These are phyloP conservation scores for Zoysia pacifica DNA, from an alignment of 176 grass and related monocot species.

Conservation along the genomic window DNA sequence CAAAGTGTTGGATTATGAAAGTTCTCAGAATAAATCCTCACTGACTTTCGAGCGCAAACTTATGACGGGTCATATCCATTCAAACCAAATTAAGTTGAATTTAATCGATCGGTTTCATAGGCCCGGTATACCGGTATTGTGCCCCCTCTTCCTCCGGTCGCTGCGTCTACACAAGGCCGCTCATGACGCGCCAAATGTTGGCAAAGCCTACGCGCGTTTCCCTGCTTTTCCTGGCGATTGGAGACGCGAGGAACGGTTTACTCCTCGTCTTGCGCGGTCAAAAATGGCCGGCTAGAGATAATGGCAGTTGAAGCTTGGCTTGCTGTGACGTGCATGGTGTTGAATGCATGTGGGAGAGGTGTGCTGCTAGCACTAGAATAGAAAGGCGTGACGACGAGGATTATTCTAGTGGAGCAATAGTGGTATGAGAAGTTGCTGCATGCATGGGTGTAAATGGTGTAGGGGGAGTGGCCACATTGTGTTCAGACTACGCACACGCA, in stretches of 20 bases:
- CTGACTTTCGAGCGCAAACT: background rate
- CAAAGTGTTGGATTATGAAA: too few relatives aligned
- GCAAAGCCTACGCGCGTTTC: background rate
- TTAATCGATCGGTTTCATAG: background rate
- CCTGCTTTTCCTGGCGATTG: background rate
- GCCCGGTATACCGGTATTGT: background rate
- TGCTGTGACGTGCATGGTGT: constrained; percentile 26
- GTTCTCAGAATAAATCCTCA: background rate
- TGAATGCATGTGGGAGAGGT: constrained; percentile 1
- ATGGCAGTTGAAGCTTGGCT: constrained; percentile 3
- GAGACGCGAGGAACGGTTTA: background rate
- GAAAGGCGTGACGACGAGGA: background rate
- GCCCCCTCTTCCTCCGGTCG: background rate
- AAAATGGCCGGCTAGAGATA: background rate
- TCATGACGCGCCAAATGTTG: background rate
- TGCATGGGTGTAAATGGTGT: constrained; percentile 41
- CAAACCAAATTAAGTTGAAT: background rate
- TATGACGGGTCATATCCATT: background rate
- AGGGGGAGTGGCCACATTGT: too few relatives aligned
- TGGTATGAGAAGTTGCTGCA: constrained; percentile 31
- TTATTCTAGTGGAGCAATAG: constrained; percentile 32
- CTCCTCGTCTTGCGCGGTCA: constrained; percentile 26
- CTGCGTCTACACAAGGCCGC: background rate
- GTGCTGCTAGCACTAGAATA: background rate
- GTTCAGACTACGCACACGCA: background rate